Evolutionary conservation across 768 basidiomycete species (phyloP).

Genomic region (Punctularia strigosozonata): DNA sequence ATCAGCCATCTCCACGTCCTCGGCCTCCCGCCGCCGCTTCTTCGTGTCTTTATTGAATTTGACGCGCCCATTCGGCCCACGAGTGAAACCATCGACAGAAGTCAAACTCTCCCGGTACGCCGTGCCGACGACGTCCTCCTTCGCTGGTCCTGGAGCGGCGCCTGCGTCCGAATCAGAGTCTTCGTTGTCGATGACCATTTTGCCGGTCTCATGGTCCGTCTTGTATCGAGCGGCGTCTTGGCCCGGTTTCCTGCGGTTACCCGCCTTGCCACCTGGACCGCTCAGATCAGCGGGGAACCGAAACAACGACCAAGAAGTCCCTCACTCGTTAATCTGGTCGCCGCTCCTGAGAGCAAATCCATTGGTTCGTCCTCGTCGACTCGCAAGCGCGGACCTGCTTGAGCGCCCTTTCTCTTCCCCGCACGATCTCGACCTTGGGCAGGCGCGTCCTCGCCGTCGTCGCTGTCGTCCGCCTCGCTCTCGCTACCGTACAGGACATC

Average conservation of each 20-base stretch:
- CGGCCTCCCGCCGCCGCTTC: constrained; percentile 69
- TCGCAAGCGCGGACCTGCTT: constrained; percentile 64
- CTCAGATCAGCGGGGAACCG: background rate
- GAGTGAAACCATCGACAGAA: constrained; percentile 82
- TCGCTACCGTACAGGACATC: constrained; percentile 97
- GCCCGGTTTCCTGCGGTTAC: constrained; percentile 59
- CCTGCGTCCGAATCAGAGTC: constrained; percentile 35
- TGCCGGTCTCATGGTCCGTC: constrained; percentile 72
- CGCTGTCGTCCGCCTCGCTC: constrained; percentile 71
- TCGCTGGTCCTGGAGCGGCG: constrained; percentile 25
- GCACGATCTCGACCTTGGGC: constrained; percentile 28
- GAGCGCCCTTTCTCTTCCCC: constrained; percentile 15
- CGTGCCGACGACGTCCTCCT: constrained; percentile 48
- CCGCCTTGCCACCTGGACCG: constrained; percentile 23
- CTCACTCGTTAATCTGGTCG: constrained; percentile 60
- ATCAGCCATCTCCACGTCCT: constrained; percentile 40
- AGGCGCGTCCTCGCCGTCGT: constrained; percentile 36
- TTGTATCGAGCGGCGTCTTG: constrained; percentile 83
- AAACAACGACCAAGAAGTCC: constrained; percentile 7
- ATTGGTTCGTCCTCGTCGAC: constrained; percentile 90
- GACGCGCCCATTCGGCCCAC: constrained; percentile 72
- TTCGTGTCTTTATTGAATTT: constrained; percentile 98
- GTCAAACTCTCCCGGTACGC: constrained; percentile 80
- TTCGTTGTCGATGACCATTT: constrained; percentile 55
- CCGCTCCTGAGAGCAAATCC: constrained; percentile 81